Conservation (phyloP, 2,329 filamentous ascomycete genomes). For the Colletotrichum graminicola region DNA sequence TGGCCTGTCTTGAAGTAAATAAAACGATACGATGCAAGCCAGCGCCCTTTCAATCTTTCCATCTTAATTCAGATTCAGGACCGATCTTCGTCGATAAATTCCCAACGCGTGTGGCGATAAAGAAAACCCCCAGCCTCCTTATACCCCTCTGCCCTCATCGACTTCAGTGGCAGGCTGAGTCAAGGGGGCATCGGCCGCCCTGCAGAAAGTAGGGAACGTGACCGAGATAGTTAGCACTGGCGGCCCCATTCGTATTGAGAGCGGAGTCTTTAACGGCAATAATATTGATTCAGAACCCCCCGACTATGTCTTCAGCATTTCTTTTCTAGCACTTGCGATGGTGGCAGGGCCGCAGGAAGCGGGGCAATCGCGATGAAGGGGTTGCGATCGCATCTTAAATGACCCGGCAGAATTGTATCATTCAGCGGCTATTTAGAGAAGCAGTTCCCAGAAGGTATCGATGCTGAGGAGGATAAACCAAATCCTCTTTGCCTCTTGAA, state of each 20-base stretch:
- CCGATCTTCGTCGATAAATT: not conserved
- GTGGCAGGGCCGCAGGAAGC: conserved; percentile 24
- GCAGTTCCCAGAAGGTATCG: not conserved
- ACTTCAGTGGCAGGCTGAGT: conserved; percentile 38
- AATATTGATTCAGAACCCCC: conserved; percentile 12
- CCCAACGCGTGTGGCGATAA: not conserved
- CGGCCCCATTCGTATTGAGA: not conserved
- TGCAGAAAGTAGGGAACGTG: conserved; percentile 35
- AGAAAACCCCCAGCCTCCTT: conserved; percentile 16
- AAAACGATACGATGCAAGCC: not conserved
- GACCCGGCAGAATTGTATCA: not conserved
- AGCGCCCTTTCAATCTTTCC: not conserved
- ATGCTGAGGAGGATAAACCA: not conserved
- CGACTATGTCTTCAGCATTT: conserved; percentile 33
- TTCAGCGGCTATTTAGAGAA: conserved; percentile 26
- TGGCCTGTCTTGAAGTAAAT: not conserved
- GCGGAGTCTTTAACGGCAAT: conserved; percentile 25
- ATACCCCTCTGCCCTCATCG: conserved; percentile 30
- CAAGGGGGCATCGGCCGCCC: conserved; percentile 37
- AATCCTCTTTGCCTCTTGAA: not conserved
- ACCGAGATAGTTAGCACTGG: conserved; percentile 2
- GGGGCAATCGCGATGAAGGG: conserved; percentile 13
- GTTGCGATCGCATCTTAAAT: conserved; percentile 4
- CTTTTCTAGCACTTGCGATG: conserved; percentile 28
- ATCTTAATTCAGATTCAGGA: not conserved